phyloP scores from a whole-genome alignment of 2,329 filamentous ascomycete species.

The Neobulgaria alba region DNA sequence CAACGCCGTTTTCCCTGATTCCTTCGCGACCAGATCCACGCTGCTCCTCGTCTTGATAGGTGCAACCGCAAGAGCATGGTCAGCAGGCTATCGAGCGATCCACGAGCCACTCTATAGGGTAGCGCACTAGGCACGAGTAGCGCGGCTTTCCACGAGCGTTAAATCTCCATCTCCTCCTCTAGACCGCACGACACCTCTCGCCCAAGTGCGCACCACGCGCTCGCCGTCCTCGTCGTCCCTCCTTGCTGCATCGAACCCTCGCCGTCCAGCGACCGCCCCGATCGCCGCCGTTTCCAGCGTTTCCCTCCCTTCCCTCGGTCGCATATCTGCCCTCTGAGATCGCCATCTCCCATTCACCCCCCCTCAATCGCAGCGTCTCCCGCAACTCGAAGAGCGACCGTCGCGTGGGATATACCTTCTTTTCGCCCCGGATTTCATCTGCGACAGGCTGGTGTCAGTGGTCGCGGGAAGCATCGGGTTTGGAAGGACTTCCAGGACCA shows the following conservation, averaged over 20 bases:
- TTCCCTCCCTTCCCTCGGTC: conserved; percentile 16
- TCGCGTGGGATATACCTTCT: not conserved
- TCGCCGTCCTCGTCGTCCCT: conserved; percentile 1
- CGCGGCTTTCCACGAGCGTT: too few species aligned
- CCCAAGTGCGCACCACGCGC: conserved; percentile 18
- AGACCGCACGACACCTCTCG: conserved; percentile 12
- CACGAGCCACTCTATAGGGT: not conserved
- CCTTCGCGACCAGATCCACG: too few species aligned
- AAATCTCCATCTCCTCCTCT: conserved; percentile 10
- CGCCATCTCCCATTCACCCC: conserved; percentile 1
- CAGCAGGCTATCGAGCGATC: not conserved
- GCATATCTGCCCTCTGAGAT: conserved; percentile 16
- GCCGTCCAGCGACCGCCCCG: conserved; percentile 3
- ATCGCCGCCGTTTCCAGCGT: conserved; percentile 7
- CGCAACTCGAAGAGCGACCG: not conserved
- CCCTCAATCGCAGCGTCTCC: not conserved
- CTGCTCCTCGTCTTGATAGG: not conserved
- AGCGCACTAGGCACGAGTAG: too few species aligned
- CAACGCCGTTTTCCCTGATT: too few species aligned
- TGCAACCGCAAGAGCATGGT: not conserved
- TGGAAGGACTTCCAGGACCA: too few species aligned
- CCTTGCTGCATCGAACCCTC: not conserved
- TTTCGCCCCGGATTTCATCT: too few species aligned
- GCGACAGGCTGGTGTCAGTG: too few species aligned
- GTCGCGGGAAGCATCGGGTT: too few species aligned